These are phyloP conservation scores for Lippia alba DNA, from an alignment of 305 asterid genomes.

Conservation along the genomic window DNA sequence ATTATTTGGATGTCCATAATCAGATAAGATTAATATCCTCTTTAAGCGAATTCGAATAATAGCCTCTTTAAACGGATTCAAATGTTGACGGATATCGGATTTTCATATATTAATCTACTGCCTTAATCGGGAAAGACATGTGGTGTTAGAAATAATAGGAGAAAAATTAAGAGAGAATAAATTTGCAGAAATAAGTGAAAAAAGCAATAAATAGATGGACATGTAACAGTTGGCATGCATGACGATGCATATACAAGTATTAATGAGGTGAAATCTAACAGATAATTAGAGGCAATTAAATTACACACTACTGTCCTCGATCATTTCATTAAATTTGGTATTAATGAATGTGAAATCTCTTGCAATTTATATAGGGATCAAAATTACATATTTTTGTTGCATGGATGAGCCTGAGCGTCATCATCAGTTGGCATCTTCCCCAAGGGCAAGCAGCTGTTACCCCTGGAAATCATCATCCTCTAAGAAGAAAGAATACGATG, in stretches of 20 bases:
- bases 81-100: too few relatives aligned
- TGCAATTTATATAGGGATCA: background rate
- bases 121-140: too few relatives aligned
- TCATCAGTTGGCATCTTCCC: constrained; percentile 20
- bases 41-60: too few relatives aligned
- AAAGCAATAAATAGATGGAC: background rate
- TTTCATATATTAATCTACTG: too few relatives aligned
- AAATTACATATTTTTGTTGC: background rate
- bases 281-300: constrained; percentile 18
- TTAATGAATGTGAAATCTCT: constrained; percentile 12
- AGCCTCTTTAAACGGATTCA: too few relatives aligned
- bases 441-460: constrained; percentile 26
- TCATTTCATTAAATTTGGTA: constrained; percentile 2
- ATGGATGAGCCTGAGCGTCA: constrained; percentile 37
- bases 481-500: constrained; percentile 23
- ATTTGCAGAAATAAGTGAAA: background rate
- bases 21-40: too few relatives aligned
- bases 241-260: background rate
- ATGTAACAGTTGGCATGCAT: constrained; percentile 32
- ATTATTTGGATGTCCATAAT: too few relatives aligned
- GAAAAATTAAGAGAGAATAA: background rate
- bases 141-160: too few relatives aligned
- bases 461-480: constrained; percentile 22
- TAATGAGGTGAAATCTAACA: constrained; percentile 35
- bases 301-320: constrained; percentile 5